Percentiles rank a stretch among this genome's conserved stretches.
Evolutionary conservation across 306 rosid genomes (phyloP).

Genomic region (Senna siamea): DNA sequence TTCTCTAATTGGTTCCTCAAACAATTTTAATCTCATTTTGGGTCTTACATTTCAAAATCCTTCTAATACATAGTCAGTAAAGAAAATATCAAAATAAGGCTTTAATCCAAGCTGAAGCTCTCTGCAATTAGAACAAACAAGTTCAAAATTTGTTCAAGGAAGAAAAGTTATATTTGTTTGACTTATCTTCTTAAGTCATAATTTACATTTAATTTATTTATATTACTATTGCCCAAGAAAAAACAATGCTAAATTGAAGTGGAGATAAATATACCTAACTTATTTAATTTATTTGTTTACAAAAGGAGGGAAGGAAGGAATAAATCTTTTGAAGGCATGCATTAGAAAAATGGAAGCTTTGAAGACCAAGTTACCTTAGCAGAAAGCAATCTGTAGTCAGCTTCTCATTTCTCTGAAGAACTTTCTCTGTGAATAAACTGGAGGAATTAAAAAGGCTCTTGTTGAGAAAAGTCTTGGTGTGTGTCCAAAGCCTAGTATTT

Average conservation of each 20-base stretch:
- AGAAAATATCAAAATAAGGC: too few species aligned
- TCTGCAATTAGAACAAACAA: too few species aligned
- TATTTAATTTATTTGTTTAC: background rate
- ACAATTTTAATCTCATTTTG: background rate
- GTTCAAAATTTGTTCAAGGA: too few species aligned
- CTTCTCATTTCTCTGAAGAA: conserved; percentile 35
- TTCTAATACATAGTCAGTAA: too few species aligned
- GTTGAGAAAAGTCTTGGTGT: conserved; percentile 40
- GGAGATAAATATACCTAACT: conserved; percentile 3
- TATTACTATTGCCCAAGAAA: background rate
- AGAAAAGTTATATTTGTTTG: too few species aligned
- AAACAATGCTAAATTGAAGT: conserved; percentile 2
- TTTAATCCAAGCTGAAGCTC: too few species aligned
- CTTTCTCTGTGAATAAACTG: conserved; percentile 39
- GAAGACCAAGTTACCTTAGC: conserved; percentile 49
- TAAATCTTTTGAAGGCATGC: conserved; percentile 40
- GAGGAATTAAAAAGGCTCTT: conserved; percentile 26
- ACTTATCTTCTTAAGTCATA: too few species aligned
- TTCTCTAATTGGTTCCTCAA: background rate
- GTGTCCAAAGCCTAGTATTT: conserved; percentile 44
- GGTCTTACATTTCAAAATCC: background rate
- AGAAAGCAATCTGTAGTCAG: conserved; percentile 37
- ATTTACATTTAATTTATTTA: too few species aligned
- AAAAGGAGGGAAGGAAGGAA: conserved; percentile 64
- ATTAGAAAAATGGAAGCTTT: conserved; percentile 47